Evolutionary conservation across 345 rosid species (phyloP), one percentile per base, ranked within the genome.

Genomic region (Aquilaria malaccensis): DNA sequence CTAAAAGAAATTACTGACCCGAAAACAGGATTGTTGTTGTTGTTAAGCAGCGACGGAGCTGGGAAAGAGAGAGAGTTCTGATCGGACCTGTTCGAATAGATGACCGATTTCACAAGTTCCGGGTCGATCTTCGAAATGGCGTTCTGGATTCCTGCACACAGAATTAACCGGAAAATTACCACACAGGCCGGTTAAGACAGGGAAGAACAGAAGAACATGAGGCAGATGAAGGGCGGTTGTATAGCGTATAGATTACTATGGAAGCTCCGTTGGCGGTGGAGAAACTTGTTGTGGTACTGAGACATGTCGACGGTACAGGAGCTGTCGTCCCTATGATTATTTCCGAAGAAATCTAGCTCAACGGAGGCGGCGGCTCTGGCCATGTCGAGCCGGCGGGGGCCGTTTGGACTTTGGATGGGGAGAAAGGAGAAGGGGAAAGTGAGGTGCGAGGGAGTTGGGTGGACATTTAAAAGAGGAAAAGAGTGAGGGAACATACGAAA

Each of bases 41-140:
- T 37, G 43, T 37, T 37, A 37, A 37, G 43, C 43, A 9, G 7
- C 43, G 43, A 9, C 43, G 5, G 80, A 31, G 63, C 56, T 13
- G 91, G 81, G 55, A 77, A 11, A 41, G 65, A 83, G 76, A 48
- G 67, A 58, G 9, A 66, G 55, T 31, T 51, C n/a, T 45, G 74
- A 13, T 37, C 43, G 22, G 84, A 65, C 31, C 65, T 71, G 11
- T 54, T 67, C 0, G 74, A 54, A 32, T 67, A 72, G 1, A 63
- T 30, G 62, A 93, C 82, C 3, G 92, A 84, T 69, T 76, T 85
- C 30, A 93, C 74, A 46, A 93, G 76, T 74, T 80, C 82, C 0
- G 97, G 97, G 67, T 89, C 76, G 6, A 93, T 84, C 82, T 81
- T 89, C 14, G 98, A 89, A 63, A 93, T 88, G 61, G 89, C 91